Percentiles rank a stretch among this genome's conserved stretches.
These are phyloP conservation scores for Striga hermonthica DNA, from an alignment of 305 asterid species.

Conservation along the genomic window DNA sequence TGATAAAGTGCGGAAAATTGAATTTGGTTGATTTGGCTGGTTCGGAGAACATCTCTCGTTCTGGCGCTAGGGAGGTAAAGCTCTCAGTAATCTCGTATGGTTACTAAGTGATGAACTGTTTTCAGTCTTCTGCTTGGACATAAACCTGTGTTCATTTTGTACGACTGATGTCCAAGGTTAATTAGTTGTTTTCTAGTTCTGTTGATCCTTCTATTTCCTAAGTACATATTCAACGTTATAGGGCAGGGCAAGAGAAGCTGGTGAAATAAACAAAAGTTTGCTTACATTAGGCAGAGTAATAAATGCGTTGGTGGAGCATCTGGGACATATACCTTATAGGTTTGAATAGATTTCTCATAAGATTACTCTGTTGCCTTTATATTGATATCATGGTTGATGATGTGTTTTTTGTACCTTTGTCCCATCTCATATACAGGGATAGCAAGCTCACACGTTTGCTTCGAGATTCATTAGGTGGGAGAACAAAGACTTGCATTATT, in stretches of 20 bases:
- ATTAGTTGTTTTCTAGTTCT: background rate
- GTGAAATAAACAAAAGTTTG: slow-evolving; percentile 83
- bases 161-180: background rate
- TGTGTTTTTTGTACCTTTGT: background rate
- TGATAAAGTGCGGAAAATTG: slow-evolving; percentile 81
- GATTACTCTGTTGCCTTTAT: no score
- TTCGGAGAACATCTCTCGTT: slow-evolving; percentile 77
- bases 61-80: slow-evolving; percentile 85
- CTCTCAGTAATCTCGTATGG: no score
- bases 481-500: slow-evolving; percentile 82
- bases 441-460: slow-evolving; percentile 84
- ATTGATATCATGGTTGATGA: no score
- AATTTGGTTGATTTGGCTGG: slow-evolving; percentile 87
- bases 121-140: no score
- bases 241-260: slow-evolving; percentile 95
- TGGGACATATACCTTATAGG: slow-evolving; percentile 82
- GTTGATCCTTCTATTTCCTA: background rate
- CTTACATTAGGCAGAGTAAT: slow-evolving; percentile 81
- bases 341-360: slow-evolving; percentile 23
- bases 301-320: slow-evolving; percentile 81
- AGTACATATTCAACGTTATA: slow-evolving; percentile 23
- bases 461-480: slow-evolving; percentile 82
- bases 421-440: slow-evolving; percentile 45
- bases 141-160: no score
- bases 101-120: no score